Percentiles rank a stretch among this genome's conserved stretches.
These are phyloP conservation scores for Peronospora farinosa DNA, from an alignment of 352 stramenopile genomes.

Conservation along the genomic window DNA sequence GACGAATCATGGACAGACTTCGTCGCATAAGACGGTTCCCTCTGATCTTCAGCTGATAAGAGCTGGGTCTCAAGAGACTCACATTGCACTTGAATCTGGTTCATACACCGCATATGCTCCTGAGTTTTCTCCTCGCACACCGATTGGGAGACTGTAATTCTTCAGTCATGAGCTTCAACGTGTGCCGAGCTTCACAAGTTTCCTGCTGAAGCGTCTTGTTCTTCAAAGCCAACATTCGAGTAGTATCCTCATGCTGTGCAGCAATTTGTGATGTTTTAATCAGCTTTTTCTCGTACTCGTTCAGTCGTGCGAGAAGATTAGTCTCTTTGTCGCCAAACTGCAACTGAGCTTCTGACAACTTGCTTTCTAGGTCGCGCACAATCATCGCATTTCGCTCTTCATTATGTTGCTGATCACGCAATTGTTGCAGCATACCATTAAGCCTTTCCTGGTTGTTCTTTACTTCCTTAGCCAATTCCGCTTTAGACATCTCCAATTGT, in stretches of 20 bases:
- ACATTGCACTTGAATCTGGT: conserved; percentile 5
- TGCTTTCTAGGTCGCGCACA: conserved; percentile 6
- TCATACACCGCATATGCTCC: conserved; percentile 6
- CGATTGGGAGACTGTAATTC: conserved; percentile 16
- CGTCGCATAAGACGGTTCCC: neutral
- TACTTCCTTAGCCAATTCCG: conserved; percentile 1
- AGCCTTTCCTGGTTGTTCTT: conserved; percentile 4
- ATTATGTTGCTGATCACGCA: conserved; percentile 7
- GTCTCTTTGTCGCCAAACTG: conserved; percentile 4
- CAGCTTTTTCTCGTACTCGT: conserved; percentile 5
- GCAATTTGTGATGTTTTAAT: conserved; percentile 1
- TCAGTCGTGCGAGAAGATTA: neutral
- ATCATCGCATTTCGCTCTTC: conserved; percentile 4
- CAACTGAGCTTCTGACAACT: conserved; percentile 2
- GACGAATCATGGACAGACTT: neutral
- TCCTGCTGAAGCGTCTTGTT: conserved; percentile 20
- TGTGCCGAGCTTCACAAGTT: conserved; percentile 11
- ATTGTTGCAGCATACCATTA: conserved; percentile 1
- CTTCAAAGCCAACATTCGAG: conserved; percentile 8
- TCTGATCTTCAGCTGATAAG: conserved; percentile 18
- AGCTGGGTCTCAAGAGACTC: conserved; percentile 23
- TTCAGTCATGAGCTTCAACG: conserved; percentile 9
- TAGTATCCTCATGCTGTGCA: conserved; percentile 13
- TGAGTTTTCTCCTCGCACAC: conserved; percentile 12
- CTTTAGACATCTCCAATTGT: conserved; percentile 6